Evolutionary conservation across 164 flowering plant species (phyloP).

Genomic region (Annona cherimola): DNA sequence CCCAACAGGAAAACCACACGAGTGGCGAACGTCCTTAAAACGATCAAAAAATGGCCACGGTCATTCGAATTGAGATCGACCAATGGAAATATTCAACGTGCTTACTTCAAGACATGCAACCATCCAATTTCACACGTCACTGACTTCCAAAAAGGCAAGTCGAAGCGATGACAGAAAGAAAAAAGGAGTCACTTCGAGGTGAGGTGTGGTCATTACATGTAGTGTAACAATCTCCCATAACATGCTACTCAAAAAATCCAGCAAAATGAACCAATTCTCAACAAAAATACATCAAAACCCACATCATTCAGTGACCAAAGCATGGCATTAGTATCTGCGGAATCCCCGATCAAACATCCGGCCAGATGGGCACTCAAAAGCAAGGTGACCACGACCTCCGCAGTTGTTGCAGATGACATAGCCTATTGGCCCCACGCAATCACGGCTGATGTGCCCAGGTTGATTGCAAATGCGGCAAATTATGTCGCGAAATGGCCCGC

Average conservation of each 20-base stretch:
- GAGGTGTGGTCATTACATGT: too few relatives aligned
- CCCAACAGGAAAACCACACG: too few relatives aligned
- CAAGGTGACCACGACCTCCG: conserved; percentile 46
- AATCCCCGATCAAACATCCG: conserved; percentile 26
- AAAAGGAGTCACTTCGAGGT: neutral
- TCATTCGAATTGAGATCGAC: too few relatives aligned
- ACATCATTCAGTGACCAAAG: too few relatives aligned
- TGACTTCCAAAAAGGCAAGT: too few relatives aligned
- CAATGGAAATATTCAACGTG: too few relatives aligned
- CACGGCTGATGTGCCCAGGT: conserved; percentile 42
- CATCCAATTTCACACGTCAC: too few relatives aligned
- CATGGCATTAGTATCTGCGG: conserved; percentile 20
- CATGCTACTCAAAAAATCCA: neutral
- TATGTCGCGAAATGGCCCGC: conserved; percentile 29
- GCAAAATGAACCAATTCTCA: neutral
- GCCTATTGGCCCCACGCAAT: conserved; percentile 31
- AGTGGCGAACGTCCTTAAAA: too few relatives aligned
- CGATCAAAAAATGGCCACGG: too few relatives aligned
- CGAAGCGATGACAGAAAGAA: too few relatives aligned
- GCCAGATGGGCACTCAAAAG: conserved; percentile 42
- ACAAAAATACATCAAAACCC: neutral
- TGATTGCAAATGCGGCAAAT: conserved; percentile 37
- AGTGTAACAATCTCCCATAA: neutral
- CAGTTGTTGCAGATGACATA: conserved; percentile 40
- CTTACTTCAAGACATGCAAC: too few relatives aligned